A percentile compares a stretch with the other conserved stretches of the same genome.
phyloP scores from a whole-genome alignment of 2,329 filamentous ascomycete species.

The Calonectria ilicicola region DNA sequence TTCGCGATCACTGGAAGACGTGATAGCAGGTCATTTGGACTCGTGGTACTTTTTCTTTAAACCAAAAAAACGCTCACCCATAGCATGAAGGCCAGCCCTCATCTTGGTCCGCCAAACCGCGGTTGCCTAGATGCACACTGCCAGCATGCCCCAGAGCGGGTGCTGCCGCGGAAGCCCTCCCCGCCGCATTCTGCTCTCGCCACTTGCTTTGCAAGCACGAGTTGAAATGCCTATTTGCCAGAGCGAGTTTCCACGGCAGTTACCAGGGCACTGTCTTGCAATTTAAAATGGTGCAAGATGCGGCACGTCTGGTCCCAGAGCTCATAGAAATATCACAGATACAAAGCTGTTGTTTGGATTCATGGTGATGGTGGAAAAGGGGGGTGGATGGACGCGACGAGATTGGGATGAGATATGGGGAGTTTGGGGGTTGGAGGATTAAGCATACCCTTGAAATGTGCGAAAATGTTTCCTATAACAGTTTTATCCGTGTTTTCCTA shows the following conservation, averaged over 20 bases:
- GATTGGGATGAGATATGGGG: conserved; percentile 31
- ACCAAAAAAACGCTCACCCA: conserved; percentile 36
- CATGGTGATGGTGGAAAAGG: conserved; percentile 36
- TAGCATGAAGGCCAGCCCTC: conserved; percentile 36
- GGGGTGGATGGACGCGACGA: conserved; percentile 35
- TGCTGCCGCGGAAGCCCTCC: conserved; percentile 19
- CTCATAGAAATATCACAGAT: conserved; percentile 47
- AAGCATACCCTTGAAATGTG: conserved; percentile 50
- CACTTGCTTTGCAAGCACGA: conserved; percentile 34
- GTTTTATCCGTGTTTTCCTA: conserved; percentile 43
- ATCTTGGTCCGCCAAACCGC: conserved; percentile 37
- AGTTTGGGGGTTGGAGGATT: conserved; percentile 36
- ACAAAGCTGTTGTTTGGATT: conserved; percentile 44
- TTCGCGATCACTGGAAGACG: conserved; percentile 31
- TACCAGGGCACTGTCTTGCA: conserved; percentile 42
- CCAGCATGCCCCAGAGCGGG: conserved; percentile 9
- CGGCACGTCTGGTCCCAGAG: conserved; percentile 39
- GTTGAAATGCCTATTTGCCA: conserved; percentile 35
- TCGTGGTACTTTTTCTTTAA: conserved; percentile 40
- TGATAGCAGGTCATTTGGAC: conserved; percentile 36
- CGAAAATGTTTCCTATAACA: conserved; percentile 33
- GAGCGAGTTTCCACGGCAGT: conserved; percentile 39
- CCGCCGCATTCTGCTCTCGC: conserved; percentile 36
- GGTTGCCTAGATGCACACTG: conserved; percentile 34
- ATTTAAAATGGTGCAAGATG: conserved; percentile 44